phyloP scores from a whole-genome alignment of 345 rosid genomes.

The Pelargonium nanum region DNA sequence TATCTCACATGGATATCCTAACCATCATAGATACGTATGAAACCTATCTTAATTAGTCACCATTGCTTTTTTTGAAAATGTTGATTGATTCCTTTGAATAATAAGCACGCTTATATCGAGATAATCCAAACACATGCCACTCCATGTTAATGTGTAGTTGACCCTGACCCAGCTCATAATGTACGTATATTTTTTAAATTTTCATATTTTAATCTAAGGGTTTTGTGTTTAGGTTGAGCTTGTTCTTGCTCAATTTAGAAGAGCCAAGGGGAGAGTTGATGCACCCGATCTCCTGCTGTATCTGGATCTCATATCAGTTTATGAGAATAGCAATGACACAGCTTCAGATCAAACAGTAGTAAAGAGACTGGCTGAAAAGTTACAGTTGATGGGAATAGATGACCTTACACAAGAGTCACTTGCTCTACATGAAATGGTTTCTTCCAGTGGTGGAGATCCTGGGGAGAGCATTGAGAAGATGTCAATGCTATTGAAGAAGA shows the following conservation, averaged over 20 bases:
- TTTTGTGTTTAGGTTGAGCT: slow-evolving; percentile 60
- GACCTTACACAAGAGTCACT: slow-evolving; percentile 85
- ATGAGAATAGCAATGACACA: slow-evolving; percentile 38
- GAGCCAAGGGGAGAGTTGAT: slow-evolving; percentile 83
- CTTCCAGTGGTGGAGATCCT: slow-evolving; percentile 56
- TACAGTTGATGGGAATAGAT: slow-evolving; percentile 58
- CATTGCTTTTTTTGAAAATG: no score
- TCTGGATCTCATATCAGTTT: slow-evolving; percentile 54
- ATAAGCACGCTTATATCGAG: no score
- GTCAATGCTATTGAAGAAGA: slow-evolving; percentile 64
- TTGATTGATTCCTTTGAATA: no score
- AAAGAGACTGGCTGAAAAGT: slow-evolving; percentile 54
- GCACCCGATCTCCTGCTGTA: slow-evolving; percentile 46
- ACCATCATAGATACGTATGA: no score
- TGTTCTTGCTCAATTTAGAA: slow-evolving; percentile 70
- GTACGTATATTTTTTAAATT: neutral
- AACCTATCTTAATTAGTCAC: no score
- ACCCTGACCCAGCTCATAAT: neutral
- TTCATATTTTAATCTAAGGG: slow-evolving; percentile 3
- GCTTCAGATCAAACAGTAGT: slow-evolving; percentile 41
- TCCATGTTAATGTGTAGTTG: neutral
- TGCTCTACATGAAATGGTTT: slow-evolving; percentile 83
- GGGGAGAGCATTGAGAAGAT: slow-evolving; percentile 75
- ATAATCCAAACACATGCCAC: no score
- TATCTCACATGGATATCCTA: no score